These are phyloP conservation scores for Fusarium newnesense DNA, from an alignment of 2,329 filamentous ascomycete genomes.

Conservation along the genomic window DNA sequence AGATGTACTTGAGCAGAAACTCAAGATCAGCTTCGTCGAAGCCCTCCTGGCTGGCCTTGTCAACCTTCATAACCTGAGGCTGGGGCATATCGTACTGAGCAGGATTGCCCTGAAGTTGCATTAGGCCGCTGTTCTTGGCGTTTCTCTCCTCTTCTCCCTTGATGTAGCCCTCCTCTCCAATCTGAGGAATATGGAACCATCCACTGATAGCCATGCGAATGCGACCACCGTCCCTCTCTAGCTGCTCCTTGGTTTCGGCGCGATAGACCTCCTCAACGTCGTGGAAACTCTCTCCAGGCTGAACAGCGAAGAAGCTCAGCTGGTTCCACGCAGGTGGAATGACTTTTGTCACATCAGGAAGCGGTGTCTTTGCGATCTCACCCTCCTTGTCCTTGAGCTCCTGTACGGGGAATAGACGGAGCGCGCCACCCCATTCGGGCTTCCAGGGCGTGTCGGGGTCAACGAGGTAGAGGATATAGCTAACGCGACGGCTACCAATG, in stretches of 20 bases:
- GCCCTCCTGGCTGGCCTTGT: constrained; percentile 61
- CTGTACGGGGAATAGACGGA: constrained; percentile 83
- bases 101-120: constrained; percentile 91
- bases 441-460: constrained; percentile 93
- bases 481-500: constrained; percentile 94
- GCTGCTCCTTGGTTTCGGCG: constrained; percentile 66
- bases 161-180: constrained; percentile 92
- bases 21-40: constrained; percentile 84
- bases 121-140: constrained; percentile 88
- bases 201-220: constrained; percentile 98
- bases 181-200: constrained; percentile 98
- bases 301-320: constrained; percentile 96
- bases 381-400: constrained; percentile 71
- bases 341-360: constrained; percentile 79
- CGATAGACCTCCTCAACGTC: constrained; percentile 98
- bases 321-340: constrained; percentile 98
- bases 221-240: constrained; percentile 75
- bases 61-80: constrained; percentile 62
- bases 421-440: constrained; percentile 89
- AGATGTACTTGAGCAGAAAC: constrained; percentile 90
- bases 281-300: constrained; percentile 98
- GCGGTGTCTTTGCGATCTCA: constrained; percentile 80
- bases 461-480: constrained; percentile 96
- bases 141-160: constrained; percentile 88
- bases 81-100: constrained; percentile 89